Conservation (phyloP, 257 asterid species). For the Capsicum rhomboideum region DNA sequence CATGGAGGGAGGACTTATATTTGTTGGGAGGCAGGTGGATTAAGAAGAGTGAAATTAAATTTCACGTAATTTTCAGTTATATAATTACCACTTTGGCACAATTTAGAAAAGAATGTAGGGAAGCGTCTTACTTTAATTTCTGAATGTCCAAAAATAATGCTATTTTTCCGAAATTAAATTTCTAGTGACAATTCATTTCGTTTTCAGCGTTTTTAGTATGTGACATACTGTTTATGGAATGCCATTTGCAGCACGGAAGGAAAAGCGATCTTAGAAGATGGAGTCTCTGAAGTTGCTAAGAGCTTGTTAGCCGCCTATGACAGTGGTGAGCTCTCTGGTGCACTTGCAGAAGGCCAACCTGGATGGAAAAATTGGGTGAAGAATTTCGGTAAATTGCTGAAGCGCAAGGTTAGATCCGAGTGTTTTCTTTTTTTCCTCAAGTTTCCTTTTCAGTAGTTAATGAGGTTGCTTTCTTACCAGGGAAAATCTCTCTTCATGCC, state of each 20-base stretch:
- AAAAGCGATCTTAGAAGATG: conserved; percentile 56
- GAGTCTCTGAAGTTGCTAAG: conserved; percentile 67
- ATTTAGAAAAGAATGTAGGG: too few relatives aligned
- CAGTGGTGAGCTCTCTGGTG: conserved; percentile 56
- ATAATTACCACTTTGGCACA: too few relatives aligned
- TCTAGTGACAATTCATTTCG: too few relatives aligned
- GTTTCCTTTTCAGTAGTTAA: background rate
- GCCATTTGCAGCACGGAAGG: conserved; percentile 60
- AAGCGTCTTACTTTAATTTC: too few relatives aligned
- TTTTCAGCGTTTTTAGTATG: background rate
- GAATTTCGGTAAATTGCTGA: conserved; percentile 72
- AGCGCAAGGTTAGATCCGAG: conserved; percentile 62
- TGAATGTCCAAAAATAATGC: too few relatives aligned
- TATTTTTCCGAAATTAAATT: too few relatives aligned
- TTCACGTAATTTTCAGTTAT: too few relatives aligned
- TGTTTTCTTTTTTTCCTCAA: background rate
- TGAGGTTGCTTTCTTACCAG: conserved; percentile 27
- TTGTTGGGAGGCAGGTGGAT: too few relatives aligned
- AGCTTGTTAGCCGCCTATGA: conserved; percentile 68
- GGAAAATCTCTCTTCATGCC: conserved; percentile 97
- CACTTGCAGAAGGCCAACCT: conserved; percentile 68
- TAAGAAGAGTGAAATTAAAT: too few relatives aligned
- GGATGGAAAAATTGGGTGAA: conserved; percentile 95
- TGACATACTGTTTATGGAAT: background rate
- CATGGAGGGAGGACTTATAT: background rate